Evolutionary conservation across 2,329 filamentous ascomycete species (phyloP), one percentile per base, ranked within the genome.

Genomic region (Penicillium sp.): DNA sequence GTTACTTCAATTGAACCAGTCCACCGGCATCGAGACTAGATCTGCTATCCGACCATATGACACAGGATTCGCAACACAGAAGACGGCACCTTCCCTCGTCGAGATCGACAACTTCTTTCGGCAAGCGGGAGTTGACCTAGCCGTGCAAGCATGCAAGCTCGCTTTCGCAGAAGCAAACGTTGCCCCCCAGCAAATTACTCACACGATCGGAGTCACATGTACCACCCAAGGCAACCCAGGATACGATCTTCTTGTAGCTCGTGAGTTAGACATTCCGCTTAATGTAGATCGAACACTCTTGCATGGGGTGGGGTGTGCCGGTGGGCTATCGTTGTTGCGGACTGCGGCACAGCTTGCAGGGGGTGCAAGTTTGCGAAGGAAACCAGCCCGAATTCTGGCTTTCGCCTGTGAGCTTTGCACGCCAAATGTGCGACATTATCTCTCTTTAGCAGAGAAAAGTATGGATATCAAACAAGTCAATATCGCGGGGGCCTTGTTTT

Each of bases 201-300:
- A 89, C 63, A 77, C 88, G 39, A 85, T 89, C 8, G 82, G 85
- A 22, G 87, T 85, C 0, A 88, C 86, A 5, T 89, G 86, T 67
- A 89, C 86, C 8, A 84, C 89, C 67, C 87, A 84, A 59, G 85
- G 85, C 14, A 89, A 88, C 66, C 86, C 86, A 0, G 86, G 86
- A 1, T 89, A 85, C 65, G 86, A 89, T 61, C 84, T 88, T 67
- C 86, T 78, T 58, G 83, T 89, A 22, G 81, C 81, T 49, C 84
- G 83, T 64, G 74, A 77, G 4, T 72, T 89, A 2, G 83, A 84
- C 0, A 75, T 88, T 29, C 75, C 76, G n/a, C 75, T 80, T 32
- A 74, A 73, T n/a, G 79, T 86, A 2, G 85, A 89, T 62, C 87
- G 86, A 64, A 82, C 86, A 5, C 75, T 89, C 4, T 75, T 89